Evolutionary conservation across 148 eudicot genomes (phyloP), one percentile per base, ranked within the genome.

Genomic region (Cornus kousa): DNA sequence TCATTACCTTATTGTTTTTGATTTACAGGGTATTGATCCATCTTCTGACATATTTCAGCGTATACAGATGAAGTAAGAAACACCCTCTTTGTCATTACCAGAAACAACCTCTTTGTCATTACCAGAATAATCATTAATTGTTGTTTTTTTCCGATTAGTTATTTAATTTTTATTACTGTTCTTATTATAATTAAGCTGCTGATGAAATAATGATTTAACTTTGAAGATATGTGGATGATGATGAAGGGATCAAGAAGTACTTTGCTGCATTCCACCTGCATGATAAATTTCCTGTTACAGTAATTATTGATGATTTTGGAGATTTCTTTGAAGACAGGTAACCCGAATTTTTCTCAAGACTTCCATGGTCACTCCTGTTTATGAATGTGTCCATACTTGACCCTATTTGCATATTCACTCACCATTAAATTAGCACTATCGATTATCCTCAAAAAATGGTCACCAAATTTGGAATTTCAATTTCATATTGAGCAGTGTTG

Each of bases 181-280:
- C 8, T 28, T 28, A 28, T 28, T 28, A 28, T 28, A 28, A 28
- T 28, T 28, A 28, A 28, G 28, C 28, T 14, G 31, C 66, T 59
- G 37, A 55, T 80, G 35, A 60, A 37, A 24, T 8, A 69, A 20
- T 76, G 28, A 70, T 65, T 22, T 55, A 19, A 70, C 13, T 40
- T 24, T 28, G n/a, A 57, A 94, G 98, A 87, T 94, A 94, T 73
- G 85, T 91, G 78, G 95, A 92, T 14, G 91, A 89, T 84, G 92
- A 88, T 39, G 92, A 91, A 78, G 91, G 86, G 73, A 80, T 94
- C 77, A 88, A 87, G 85, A 86, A 84, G 33, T 92, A 83, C 73
- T 94, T 94, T 80, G 86, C 98, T 79, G 98, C 92, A 11, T 94
- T 92, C 57, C 95, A 94, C 84, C 80, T 92, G 83, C 87, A 85